phyloP scores from a whole-genome alignment of 2,329 filamentous ascomycete genomes.

The Fusarium stilboides region DNA sequence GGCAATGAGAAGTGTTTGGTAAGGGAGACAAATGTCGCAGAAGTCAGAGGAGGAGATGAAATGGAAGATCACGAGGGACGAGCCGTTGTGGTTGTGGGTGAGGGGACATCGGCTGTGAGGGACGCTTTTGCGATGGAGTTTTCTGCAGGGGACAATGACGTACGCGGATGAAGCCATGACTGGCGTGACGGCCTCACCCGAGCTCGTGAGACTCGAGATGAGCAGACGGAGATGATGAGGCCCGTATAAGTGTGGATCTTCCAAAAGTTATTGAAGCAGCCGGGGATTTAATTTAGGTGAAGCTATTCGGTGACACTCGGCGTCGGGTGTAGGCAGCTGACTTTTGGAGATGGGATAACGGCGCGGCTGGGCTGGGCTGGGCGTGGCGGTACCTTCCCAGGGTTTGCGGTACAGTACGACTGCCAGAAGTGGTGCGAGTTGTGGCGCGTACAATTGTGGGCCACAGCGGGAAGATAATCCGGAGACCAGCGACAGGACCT shows the following conservation, averaged over 20 bases:
- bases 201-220: constrained; percentile 42
- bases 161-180: constrained; percentile 52
- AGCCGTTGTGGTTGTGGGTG: constrained; percentile 22
- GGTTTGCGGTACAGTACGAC: constrained; percentile 11
- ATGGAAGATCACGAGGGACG: constrained; percentile 30
- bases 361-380: constrained; percentile 17
- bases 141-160: constrained; percentile 46
- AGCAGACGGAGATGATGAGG: constrained; percentile 45
- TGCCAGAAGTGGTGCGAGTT: constrained; percentile 34
- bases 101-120: constrained; percentile 18
- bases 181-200: constrained; percentile 49
- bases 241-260: constrained; percentile 44
- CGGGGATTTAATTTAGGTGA: constrained; percentile 39
- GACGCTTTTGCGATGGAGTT: constrained; percentile 34
- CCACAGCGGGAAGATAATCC: constrained; percentile 12
- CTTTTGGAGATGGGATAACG: constrained; percentile 26
- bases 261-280: constrained; percentile 8
- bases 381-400: constrained; percentile 5
- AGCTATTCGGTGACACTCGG: constrained; percentile 41
- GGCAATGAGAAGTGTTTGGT: constrained; percentile 10
- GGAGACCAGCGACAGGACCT: constrained; percentile 26
- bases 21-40: constrained; percentile 29
- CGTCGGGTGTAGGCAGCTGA: constrained; percentile 34
- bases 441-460: constrained; percentile 39
- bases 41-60: constrained; percentile 32